phyloP scores from a whole-genome alignment of 139 green algal species.

The Chlorella sp. region DNA sequence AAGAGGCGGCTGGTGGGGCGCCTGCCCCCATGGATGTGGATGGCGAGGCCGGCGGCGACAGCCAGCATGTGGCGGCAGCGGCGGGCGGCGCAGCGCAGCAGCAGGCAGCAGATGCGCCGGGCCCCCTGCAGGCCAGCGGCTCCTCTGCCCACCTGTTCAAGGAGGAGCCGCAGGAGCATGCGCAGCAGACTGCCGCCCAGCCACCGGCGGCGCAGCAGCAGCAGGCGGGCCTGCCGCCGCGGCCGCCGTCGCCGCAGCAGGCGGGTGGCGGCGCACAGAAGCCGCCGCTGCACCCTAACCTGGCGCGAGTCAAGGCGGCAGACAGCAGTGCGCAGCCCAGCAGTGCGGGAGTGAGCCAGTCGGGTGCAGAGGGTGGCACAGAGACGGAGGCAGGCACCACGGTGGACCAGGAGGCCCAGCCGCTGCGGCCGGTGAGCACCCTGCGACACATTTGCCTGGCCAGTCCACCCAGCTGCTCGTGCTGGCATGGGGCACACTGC shows the following conservation, averaged over 20 bases:
- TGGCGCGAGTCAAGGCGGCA: neutral
- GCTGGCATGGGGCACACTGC: too few relatives aligned
- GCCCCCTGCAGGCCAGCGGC: conserved; percentile 12
- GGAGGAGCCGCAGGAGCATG: conserved; percentile 5
- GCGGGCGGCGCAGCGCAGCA: neutral
- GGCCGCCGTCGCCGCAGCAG: neutral
- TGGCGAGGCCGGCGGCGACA: conserved; percentile 18
- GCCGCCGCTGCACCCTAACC: conserved; percentile 28
- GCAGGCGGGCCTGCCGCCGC: neutral
- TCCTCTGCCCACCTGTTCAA: conserved; percentile 4
- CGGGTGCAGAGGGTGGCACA: conserved; percentile 1
- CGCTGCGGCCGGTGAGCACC: conserved; percentile 14
- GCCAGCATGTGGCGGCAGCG: conserved; percentile 3
- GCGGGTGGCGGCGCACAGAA: neutral
- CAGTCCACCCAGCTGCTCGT: too few relatives aligned
- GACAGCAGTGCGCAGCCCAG: conserved; percentile 31
- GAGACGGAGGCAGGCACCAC: conserved; percentile 9
- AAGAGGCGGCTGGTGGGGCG: neutral
- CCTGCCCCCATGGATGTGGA: neutral
- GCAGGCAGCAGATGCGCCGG: neutral
- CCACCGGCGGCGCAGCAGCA: neutral
- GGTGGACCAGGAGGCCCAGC: neutral
- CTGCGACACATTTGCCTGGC: too few relatives aligned
- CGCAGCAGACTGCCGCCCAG: conserved; percentile 18
- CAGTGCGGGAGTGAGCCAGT: conserved; percentile 32